Base-by-base conservation (phyloP, 768 basidiomycete genomes). In the Nevesoporus exiguus region DNA sequence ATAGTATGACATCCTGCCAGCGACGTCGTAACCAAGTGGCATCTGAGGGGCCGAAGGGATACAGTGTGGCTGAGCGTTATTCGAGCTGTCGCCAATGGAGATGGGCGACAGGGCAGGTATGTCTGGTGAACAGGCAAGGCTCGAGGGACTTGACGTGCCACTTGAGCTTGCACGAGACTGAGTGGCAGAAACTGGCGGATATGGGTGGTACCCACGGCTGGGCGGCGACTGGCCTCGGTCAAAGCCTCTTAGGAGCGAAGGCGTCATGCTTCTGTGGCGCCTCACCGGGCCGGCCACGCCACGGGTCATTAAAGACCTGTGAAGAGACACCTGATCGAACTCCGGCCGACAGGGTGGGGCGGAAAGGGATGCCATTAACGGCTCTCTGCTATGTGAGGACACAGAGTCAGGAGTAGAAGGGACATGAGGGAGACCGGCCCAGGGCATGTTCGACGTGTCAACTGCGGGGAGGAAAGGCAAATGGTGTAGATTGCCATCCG, bases 211-310 rank as follows among this genome's bases (percentile, higher is more conserved):
- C 44, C 80, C 77, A 48, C 83, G 74, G 54, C 64, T 71, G 11
- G 72, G 73, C 37, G 72, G 73, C 25, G 82, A 80, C 54, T 77
- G 66, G 31, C 74, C 73, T 59, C 80, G 81, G 41, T 73, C 76
- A 49, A 76, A 81, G 49, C 72, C 77, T 49, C 83, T 77, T 43
- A 76, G 69, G 27, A 84, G 57, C 0, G 83, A 83, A 9, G 89
- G 88, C 8, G 89, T 91, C 79, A 86, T 88, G 67, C 86, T 88
- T 51, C 88, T 77, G 64, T 89, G 83, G 43, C 89, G 76, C 48
- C 87, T 74, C 43, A 83, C 76, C 10, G 87, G 85, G 10, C 87
- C 85, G n/a, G 78, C 64, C 13, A 75, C 79, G 7, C 51, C 62
- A 11, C 65, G 63, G 15, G 60, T 51, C 53, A 62, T 63, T 17